These are phyloP conservation scores for Aureobasidium subglaciale DNA, from an alignment of 2,329 filamentous ascomycete genomes.

Conservation along the genomic window DNA sequence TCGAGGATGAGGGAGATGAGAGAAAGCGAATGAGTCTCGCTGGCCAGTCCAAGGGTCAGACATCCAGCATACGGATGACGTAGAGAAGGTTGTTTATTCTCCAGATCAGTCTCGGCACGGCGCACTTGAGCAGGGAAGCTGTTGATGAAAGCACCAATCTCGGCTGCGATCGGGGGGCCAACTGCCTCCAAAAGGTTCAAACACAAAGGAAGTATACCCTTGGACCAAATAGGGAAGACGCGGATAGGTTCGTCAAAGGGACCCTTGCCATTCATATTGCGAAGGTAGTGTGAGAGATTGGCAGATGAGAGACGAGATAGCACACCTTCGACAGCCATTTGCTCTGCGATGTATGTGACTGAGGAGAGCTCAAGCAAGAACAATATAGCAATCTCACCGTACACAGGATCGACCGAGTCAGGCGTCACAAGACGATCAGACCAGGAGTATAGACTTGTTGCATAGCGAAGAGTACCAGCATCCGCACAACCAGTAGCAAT, in stretches of 20 bases:
- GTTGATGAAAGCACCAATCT: slow-evolving; percentile 81
- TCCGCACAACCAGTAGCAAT: slow-evolving; percentile 46
- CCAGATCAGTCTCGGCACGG: slow-evolving; percentile 65
- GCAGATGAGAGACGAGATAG: slow-evolving; percentile 73
- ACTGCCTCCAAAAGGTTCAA: slow-evolving; percentile 81
- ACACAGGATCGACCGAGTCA: slow-evolving; percentile 70
- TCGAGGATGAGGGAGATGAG: slow-evolving; percentile 68
- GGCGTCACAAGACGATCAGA: slow-evolving; percentile 73
- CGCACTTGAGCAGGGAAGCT: slow-evolving; percentile 75
- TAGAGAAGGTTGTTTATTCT: slow-evolving; percentile 43
- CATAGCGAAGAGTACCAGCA: slow-evolving; percentile 67
- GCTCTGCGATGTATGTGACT: slow-evolving; percentile 74
- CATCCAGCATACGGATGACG: slow-evolving; percentile 46
- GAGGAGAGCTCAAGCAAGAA: slow-evolving; percentile 84
- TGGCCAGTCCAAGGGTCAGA: slow-evolving; percentile 65
- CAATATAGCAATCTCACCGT: slow-evolving; percentile 83
- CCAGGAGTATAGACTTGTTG: slow-evolving; percentile 87
- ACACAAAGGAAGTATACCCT: slow-evolving; percentile 78
- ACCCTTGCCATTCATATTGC: slow-evolving; percentile 59
- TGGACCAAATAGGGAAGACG: slow-evolving; percentile 83
- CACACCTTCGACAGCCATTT: slow-evolving; percentile 80
- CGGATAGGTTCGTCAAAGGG: slow-evolving; percentile 71
- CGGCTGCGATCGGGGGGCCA: slow-evolving; percentile 71
- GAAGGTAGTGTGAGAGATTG: slow-evolving; percentile 70
- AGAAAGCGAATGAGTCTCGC: slow-evolving; percentile 71